Evolutionary conservation across 495 filamentous ascomycete species (phyloP), one percentile per base, ranked within the genome.

Genomic region (Rusavskia elegans): DNA sequence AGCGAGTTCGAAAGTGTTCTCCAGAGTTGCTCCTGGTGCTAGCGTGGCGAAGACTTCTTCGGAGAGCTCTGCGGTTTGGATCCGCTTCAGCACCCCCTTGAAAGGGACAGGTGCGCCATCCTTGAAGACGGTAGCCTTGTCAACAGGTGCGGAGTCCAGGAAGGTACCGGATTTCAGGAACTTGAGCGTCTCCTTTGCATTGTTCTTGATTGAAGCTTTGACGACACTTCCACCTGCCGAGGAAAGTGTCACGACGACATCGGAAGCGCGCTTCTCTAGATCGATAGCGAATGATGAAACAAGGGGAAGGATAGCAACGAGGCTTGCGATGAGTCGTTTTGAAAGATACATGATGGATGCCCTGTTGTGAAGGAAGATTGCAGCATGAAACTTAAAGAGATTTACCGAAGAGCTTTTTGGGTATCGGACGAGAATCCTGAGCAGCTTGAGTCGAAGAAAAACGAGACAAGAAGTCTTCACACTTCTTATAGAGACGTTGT

Each of bases 91-190:
- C 61, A 84, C 70, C 19, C 81, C 81, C 44, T 74, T 66, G 59
- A 84, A 83, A 2, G 66, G 59, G 13, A 83, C 55, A 57, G 73
- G 65, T 21, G 60, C 64, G 50, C 63, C 63, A 49, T 72, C 65
- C 49, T 71, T 67, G 62, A 66, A 80, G 40, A 83, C 66, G 16
- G 61, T 59, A 35, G 81, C 71, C 69, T 83, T 83, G 67, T 83
- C 70, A 6, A 82, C 75, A 0, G 79, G 71, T 8, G 67, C 66
- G 27, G 61, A 61, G 51, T 82, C 79, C 19, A 78, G 64, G 65
- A 84, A 75, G 52, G 78, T 79, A 48, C 81, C 81, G 29, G 75
- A 70, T 59, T 77, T 79, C 52, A 84, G 68, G 42, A 83, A 63
- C 53, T 75, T 79, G 29, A 84, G 61, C 44, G 69, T 65, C 42